Conservation (phyloP, 1,139 yeast genomes). For the Diutina siamensis region DNA sequence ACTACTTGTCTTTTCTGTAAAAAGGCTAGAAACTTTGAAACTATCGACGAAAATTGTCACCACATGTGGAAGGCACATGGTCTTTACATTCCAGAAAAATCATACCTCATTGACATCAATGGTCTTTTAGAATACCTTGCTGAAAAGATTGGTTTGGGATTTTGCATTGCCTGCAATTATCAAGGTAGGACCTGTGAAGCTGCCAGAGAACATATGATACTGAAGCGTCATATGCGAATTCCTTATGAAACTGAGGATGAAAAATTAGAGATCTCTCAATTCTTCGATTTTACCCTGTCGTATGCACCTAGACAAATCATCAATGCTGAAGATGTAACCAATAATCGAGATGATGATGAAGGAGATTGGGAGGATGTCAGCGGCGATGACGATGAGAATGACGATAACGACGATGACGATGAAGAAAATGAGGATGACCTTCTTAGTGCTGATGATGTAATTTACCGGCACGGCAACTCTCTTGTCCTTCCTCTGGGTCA, state of each 20-base stretch:
- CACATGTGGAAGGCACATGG: slow-evolving; percentile 68
- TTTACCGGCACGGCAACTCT: slow-evolving; percentile 1
- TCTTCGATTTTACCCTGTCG: slow-evolving; percentile 73
- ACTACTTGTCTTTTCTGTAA: slow-evolving; percentile 62
- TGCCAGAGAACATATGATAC: slow-evolving; percentile 79
- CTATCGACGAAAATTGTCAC: slow-evolving; percentile 49
- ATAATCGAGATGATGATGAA: background rate
- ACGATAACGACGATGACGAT: background rate
- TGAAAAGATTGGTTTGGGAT: slow-evolving; percentile 76
- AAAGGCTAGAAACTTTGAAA: slow-evolving; percentile 15
- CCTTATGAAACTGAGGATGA: slow-evolving; percentile 85
- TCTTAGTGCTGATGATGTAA: background rate
- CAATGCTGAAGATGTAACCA: slow-evolving; percentile 12
- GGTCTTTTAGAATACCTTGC: slow-evolving; percentile 71
- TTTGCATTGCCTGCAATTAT: slow-evolving; percentile 74
- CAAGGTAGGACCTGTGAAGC: slow-evolving; percentile 79
- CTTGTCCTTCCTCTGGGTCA: slow-evolving; percentile 5
- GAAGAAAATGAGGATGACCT: background rate
- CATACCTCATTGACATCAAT: slow-evolving; percentile 51
- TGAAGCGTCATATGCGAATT: slow-evolving; percentile 77
- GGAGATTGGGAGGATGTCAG: slow-evolving; percentile 6
- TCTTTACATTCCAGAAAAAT: slow-evolving; percentile 72
- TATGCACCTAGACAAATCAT: slow-evolving; percentile 16
- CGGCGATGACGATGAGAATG: background rate
- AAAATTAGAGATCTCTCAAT: slow-evolving; percentile 67